A percentile compares a stretch with the other conserved stretches of the same genome.
These are phyloP conservation scores for Euphorbia tirucalli DNA, from an alignment of 345 rosid genomes.

Conservation along the genomic window DNA sequence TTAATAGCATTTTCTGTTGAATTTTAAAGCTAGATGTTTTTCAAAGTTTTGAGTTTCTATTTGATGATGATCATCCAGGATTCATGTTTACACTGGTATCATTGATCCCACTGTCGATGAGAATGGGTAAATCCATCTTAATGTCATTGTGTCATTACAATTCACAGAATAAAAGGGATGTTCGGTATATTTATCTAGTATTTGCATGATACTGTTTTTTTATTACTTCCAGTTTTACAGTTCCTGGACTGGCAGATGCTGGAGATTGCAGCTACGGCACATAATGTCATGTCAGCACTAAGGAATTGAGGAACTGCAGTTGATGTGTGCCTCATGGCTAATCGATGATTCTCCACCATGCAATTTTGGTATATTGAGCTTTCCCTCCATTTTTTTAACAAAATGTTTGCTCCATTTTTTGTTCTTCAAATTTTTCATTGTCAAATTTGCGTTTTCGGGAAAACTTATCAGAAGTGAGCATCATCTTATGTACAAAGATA, in stretches of 20 bases:
- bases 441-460: too few species aligned
- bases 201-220: conserved; percentile 5
- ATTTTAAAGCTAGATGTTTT: neutral
- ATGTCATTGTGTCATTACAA: neutral
- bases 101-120: conserved; percentile 82
- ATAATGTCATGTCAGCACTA: too few species aligned
- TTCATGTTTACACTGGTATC: conserved; percentile 88
- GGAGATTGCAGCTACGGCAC: conserved; percentile 96
- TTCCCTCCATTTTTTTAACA: too few species aligned
- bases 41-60: conserved; percentile 7
- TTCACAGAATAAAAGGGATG: neutral
- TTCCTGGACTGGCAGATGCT: conserved; percentile 99
- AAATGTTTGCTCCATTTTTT: too few species aligned
- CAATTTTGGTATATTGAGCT: too few species aligned
- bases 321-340: neutral
- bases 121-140: conserved; percentile 53
- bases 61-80: conserved; percentile 45
- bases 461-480: too few species aligned
- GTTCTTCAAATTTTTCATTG: too few species aligned
- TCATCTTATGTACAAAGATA: too few species aligned
- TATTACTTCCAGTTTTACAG: conserved; percentile 52
- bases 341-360: neutral
- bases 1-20: neutral
- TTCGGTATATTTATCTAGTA: neutral
- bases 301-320: neutral